Evolutionary conservation across 2,329 filamentous ascomycete genomes (phyloP), one percentile per base, ranked within the genome.

Genomic region (Paecilomyces variotii): DNA sequence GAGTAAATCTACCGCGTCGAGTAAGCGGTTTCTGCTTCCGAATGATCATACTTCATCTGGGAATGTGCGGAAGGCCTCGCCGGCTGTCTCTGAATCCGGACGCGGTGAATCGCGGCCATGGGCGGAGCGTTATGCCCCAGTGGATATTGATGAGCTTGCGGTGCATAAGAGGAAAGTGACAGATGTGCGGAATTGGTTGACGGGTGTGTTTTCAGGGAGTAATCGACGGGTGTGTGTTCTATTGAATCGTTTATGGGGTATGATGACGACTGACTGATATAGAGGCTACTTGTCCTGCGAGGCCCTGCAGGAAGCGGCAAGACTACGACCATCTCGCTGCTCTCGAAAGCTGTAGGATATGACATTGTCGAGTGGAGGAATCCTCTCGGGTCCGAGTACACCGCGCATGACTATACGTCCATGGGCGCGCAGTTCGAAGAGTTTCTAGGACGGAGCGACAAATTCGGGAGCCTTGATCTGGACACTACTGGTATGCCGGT

Each of bases 91-190:
- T 10, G 62, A 64, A 6, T 62, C 63, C 2, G 49, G 67, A 5
- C 76, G 79, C 54, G 79, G 84, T 35, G 87, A 91, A 63, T 74
- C 80, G 54, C 83, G 88, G 56, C 91, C 93, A 2, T 97, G 93
- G 93, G 89, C 89, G 14, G 92, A 97, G 65, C 85, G 87, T 64
- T 97, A 91, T 72, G 87, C 84, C 1, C 93, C 93, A 0, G 68
- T 72, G 2, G 88, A 83, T 64, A 72, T 97, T 11, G 86, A 91
- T 14, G 93, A 97, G 75, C 79, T 99, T 53, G 93, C 89, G 0
- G 93, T 99, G 19, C 92, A 99, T 73, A 97, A 95, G 78, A 94
- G 85, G 67, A 99, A 99, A 73, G 89, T 97, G 4, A 77, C 84
- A 1, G 92, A 97, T 74, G 92, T 97, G 53, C 84, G 86, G 59